phyloP scores from a whole-genome alignment of 73 alveolate species.

The Durusdinium trenchii region DNA sequence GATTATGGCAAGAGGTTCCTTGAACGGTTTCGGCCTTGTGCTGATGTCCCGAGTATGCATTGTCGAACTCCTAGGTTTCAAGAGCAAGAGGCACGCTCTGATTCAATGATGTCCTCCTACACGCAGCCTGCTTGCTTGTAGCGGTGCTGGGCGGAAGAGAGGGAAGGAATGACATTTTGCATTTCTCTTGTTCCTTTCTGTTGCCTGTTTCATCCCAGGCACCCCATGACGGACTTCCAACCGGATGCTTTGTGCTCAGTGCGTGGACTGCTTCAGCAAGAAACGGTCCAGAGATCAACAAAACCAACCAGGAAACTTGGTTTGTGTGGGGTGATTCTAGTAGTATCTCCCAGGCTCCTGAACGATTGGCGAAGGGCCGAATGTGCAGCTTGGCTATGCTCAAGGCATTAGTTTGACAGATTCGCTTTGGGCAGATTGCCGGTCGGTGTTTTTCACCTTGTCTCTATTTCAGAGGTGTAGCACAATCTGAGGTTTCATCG shows the following conservation, averaged over 20 bases:
- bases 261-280: background rate
- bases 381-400: background rate
- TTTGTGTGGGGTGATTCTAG: no score
- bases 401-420: no score
- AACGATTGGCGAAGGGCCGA: background rate
- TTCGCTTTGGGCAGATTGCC: no score
- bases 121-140: background rate
- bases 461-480: background rate
- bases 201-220: background rate
- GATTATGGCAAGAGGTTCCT: conserved; percentile 39
- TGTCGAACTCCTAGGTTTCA: background rate
- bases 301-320: no score
- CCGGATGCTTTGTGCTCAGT: background rate
- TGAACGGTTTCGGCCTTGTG: background rate
- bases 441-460: no score
- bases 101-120: conserved; percentile 21
- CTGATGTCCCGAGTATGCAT: background rate
- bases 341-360: background rate
- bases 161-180: background rate
- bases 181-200: background rate
- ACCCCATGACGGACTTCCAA: conserved; percentile 3
- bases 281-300: background rate
- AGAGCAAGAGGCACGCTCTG: conserved; percentile 13
- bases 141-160: background rate
- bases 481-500: conserved; percentile 4